Base-by-base conservation (phyloP, 1,139 yeast species). In the Kluyveromyces sp. region DNA sequence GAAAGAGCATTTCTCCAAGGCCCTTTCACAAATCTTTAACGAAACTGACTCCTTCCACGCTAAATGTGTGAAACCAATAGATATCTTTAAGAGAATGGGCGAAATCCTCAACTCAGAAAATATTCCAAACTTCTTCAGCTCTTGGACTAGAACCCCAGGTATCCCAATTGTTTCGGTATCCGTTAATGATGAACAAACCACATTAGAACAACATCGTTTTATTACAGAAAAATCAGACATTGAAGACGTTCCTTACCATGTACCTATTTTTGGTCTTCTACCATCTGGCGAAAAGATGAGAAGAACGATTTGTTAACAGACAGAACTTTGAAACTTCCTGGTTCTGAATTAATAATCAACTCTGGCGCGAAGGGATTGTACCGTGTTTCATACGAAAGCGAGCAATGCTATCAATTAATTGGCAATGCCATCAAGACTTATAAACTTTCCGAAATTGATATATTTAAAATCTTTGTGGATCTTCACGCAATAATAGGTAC, bases 61-160 rank as follows among this genome's bases (percentile, higher is more conserved):
- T 48, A 67, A 68, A 27, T 46, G 74, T 2, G 67, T 81, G 42
- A 79, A 76, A 54, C 77, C 84, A 2, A 60, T 70, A 37, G 84
- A 81, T 48, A 60, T 83, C 8, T 83, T 88, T 84, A 69, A 66
- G 38, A 62, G 55, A 26, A 44, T 61, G 46, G 60, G 61, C 33
- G 51, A 52, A 34, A 48, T 54, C 8, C 53, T 67, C 42, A 55
- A 54, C 38, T 55, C 63, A 21, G 56, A 56, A 41, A 71, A 71
- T 52, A 58, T 72, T 10, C 59, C 71, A 4, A 65, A 69, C 10
- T 76, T 78, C 48, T 68, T 75, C 53, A 74, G 77, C 50, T 74
- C 84, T 1, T 82, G 88, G 88, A 63, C 73, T 4, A 70, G 78
- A 55, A 64, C 73, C 26, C 71, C 80, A 1, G 88, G 88, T 0